A percentile compares a stretch with the other conserved stretches of the same genome.
Conservation (phyloP, 2,329 filamentous ascomycete species). For the Alternaria longipes region DNA sequence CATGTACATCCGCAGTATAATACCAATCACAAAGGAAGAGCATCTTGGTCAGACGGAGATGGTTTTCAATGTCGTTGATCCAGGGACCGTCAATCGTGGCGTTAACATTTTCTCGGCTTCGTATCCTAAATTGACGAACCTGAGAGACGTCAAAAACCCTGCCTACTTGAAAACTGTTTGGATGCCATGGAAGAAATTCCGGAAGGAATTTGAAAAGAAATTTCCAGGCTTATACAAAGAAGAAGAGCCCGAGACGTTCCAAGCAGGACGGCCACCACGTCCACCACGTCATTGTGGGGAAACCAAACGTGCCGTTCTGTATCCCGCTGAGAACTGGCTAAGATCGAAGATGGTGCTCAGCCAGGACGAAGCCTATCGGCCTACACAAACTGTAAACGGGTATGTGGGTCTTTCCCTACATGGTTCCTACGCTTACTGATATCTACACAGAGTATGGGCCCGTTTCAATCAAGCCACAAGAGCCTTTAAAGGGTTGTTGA, state of each 20-base stretch:
- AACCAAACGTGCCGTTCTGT: slow-evolving; percentile 21
- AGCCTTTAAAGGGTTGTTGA: slow-evolving; percentile 77
- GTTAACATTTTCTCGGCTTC: slow-evolving; percentile 59
- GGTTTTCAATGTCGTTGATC: slow-evolving; percentile 64
- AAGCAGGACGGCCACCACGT: slow-evolving; percentile 10
- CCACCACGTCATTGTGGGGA: slow-evolving; percentile 28
- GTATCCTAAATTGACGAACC: slow-evolving; percentile 53
- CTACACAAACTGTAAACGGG: slow-evolving; percentile 61
- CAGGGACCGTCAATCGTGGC: slow-evolving; percentile 31
- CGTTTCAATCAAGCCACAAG: slow-evolving; percentile 75
- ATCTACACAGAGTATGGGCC: slow-evolving; percentile 58
- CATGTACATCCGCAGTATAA: slow-evolving; percentile 75
- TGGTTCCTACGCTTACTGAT: background rate
- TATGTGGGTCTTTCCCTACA: slow-evolving; percentile 47
- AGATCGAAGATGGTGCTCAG: slow-evolving; percentile 69
- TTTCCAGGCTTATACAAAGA: slow-evolving; percentile 19
- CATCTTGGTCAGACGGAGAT: slow-evolving; percentile 67
- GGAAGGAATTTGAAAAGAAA: slow-evolving; percentile 51
- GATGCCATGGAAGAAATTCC: slow-evolving; percentile 61
- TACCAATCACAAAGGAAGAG: slow-evolving; percentile 55
- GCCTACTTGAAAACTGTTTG: slow-evolving; percentile 24
- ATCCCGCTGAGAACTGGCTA: slow-evolving; percentile 63
- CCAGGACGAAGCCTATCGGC: slow-evolving; percentile 67
- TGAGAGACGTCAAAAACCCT: too few species aligned
- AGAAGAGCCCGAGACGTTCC: slow-evolving; percentile 8